Conservation (phyloP, 192 early-diverging fungal genomes). For the Coemansia umbellata region DNA sequence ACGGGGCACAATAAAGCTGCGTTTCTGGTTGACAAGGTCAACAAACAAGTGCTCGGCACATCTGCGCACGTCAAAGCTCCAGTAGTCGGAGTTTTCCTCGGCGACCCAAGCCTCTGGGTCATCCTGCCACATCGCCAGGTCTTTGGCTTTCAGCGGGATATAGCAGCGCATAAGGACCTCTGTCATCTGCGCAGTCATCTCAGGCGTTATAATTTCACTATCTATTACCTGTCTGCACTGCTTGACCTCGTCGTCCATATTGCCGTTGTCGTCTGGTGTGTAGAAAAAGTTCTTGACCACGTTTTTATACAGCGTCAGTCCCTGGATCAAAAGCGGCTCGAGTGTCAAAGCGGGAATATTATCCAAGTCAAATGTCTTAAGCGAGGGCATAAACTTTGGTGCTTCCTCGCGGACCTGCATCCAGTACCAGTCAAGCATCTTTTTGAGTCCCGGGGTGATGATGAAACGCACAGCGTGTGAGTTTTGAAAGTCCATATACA, state of each 20-base stretch:
- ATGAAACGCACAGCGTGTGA: conserved; percentile 64
- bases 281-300: conserved; percentile 45
- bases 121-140: conserved; percentile 76
- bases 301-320: conserved; percentile 54
- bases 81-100: conserved; percentile 79
- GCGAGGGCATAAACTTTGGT: conserved; percentile 14
- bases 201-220: conserved; percentile 62
- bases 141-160: conserved; percentile 62
- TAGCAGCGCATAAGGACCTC: conserved; percentile 73
- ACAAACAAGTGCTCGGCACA: conserved; percentile 83
- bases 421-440: conserved; percentile 77
- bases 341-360: conserved; percentile 8
- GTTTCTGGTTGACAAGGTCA: conserved; percentile 63
- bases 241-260: conserved; percentile 48
- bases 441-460: conserved; percentile 54
- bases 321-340: conserved; percentile 72
- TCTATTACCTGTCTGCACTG: conserved; percentile 58
- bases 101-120: conserved; percentile 81
- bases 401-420: conserved; percentile 40
- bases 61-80: conserved; percentile 72
- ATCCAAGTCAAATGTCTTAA: background rate
- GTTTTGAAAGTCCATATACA: conserved; percentile 73
- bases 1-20: conserved; percentile 12
- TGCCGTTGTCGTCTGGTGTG: conserved; percentile 9
- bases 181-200: conserved; percentile 61